A percentile compares a stretch with the other conserved stretches of the same genome.
These are phyloP conservation scores for Noccaea bulbosa DNA, from an alignment of 345 rosid genomes.

Conservation along the genomic window DNA sequence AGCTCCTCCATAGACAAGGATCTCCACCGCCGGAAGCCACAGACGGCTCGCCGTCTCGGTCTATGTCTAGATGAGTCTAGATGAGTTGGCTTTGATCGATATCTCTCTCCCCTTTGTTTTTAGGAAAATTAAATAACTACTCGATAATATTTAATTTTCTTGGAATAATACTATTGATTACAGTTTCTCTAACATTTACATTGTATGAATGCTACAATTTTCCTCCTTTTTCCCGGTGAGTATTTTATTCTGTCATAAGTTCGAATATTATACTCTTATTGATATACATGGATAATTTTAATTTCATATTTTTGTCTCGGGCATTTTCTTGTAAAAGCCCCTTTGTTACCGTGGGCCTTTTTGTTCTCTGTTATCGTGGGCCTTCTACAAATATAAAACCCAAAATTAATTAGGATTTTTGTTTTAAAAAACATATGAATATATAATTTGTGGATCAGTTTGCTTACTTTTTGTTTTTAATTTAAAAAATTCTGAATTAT, in stretches of 20 bases:
- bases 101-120: conserved; percentile 15
- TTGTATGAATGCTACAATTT: conserved; percentile 19
- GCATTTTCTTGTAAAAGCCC: conserved; percentile 9
- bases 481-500: no score
- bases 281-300: no score
- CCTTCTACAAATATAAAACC: no score
- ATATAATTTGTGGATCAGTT: no score
- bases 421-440: no score
- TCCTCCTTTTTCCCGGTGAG: not conserved
- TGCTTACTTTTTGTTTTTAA: no score
- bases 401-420: no score
- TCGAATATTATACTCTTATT: no score
- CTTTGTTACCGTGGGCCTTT: not conserved
- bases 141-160: conserved; percentile 33
- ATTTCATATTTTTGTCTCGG: not conserved
- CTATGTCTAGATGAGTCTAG: conserved; percentile 53
- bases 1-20: conserved; percentile 70
- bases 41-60: conserved; percentile 61
- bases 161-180: conserved; percentile 17
- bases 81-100: conserved; percentile 37
- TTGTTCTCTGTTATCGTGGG: no score
- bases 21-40: conserved; percentile 58
- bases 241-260: not conserved
- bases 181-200: conserved; percentile 28
- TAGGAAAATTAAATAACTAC: conserved; percentile 29